Percentiles rank a stretch among this genome's conserved stretches.
These are phyloP conservation scores for Microdochium nivale DNA, from an alignment of 2,329 filamentous ascomycete species.

Conservation along the genomic window DNA sequence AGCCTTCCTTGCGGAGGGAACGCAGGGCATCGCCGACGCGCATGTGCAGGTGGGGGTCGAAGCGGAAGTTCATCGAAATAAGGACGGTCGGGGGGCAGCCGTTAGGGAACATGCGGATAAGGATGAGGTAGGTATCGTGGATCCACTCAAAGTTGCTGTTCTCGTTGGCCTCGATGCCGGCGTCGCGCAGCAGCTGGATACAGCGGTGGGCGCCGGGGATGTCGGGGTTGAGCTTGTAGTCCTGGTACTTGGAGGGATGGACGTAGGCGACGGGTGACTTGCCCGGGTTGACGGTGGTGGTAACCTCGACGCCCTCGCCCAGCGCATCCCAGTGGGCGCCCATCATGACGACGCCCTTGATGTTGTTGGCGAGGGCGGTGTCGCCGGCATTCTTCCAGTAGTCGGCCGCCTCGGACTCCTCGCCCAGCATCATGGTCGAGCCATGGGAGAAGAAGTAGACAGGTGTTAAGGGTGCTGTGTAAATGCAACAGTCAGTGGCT, in stretches of 20 bases:
- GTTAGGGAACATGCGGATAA: constrained; percentile 60
- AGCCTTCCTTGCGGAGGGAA: constrained; percentile 41
- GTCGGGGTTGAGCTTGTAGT: constrained; percentile 50
- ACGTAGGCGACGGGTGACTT: constrained; percentile 62
- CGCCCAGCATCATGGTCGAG: constrained; percentile 64
- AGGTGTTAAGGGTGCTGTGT: constrained; percentile 30
- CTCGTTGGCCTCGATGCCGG: constrained; percentile 43
- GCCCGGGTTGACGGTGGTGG: constrained; percentile 48
- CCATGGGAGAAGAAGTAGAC: constrained; percentile 64
- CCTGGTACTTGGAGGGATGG: constrained; percentile 53
- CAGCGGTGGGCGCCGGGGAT: constrained; percentile 28
- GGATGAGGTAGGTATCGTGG: constrained; percentile 61
- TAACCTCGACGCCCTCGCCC: constrained; percentile 48
- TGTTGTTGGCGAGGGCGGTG: constrained; percentile 46
- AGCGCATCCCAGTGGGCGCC: constrained; percentile 59
- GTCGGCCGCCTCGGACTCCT: constrained; percentile 49
- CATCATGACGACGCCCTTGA: constrained; percentile 61
- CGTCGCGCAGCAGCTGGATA: constrained; percentile 31
- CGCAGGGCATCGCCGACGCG: constrained; percentile 48
- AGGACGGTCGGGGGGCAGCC: constrained; percentile 59
- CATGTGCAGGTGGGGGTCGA: constrained; percentile 34
- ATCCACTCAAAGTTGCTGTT: constrained; percentile 61
- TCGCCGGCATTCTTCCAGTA: constrained; percentile 62
- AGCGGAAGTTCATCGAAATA: constrained; percentile 26
- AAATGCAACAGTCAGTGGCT: too few species aligned